Evolutionary conservation across 1,284 basidiomycete genomes (phyloP).

Genomic region (Apiotrichum domesticum): DNA sequence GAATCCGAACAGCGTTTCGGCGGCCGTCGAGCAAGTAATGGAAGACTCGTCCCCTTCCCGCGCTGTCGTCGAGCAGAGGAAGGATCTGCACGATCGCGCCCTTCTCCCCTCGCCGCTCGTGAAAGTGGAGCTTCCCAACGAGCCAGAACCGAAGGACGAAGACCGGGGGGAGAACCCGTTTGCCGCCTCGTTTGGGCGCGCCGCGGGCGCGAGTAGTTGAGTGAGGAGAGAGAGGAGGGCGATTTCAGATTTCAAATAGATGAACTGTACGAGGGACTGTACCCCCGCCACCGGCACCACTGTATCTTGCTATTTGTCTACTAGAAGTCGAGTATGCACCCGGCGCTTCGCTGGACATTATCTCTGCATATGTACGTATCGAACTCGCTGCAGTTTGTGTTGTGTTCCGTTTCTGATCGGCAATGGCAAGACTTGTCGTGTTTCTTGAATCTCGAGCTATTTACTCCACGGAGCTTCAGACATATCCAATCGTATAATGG

Average conservation of each 20-base stretch:
- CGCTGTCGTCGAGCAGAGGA: background rate
- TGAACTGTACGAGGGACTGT: background rate
- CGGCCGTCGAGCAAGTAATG: constrained; percentile 44
- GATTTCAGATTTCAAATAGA: too few relatives aligned
- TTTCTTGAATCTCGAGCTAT: too few relatives aligned
- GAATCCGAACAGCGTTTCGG: constrained; percentile 73
- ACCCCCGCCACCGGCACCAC: background rate
- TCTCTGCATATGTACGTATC: too few relatives aligned
- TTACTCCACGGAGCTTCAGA: too few relatives aligned
- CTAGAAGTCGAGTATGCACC: background rate
- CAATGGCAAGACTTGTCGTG: too few relatives aligned
- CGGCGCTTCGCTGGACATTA: too few relatives aligned
- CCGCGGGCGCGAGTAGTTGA: background rate
- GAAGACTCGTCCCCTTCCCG: background rate
- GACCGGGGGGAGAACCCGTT: background rate
- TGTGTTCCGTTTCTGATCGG: too few relatives aligned
- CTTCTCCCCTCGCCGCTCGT: background rate
- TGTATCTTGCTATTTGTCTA: background rate
- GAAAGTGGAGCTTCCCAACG: too few relatives aligned
- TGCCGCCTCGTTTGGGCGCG: constrained; percentile 2
- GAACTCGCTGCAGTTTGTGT: too few relatives aligned
- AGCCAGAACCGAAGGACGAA: too few relatives aligned
- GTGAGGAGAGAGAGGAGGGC: too few relatives aligned
- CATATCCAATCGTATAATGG: too few relatives aligned
- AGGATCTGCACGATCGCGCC: constrained; percentile 4